These are phyloP conservation scores for Oryza rufipogon DNA, from an alignment of 176 grass and related monocot genomes.

Conservation along the genomic window DNA sequence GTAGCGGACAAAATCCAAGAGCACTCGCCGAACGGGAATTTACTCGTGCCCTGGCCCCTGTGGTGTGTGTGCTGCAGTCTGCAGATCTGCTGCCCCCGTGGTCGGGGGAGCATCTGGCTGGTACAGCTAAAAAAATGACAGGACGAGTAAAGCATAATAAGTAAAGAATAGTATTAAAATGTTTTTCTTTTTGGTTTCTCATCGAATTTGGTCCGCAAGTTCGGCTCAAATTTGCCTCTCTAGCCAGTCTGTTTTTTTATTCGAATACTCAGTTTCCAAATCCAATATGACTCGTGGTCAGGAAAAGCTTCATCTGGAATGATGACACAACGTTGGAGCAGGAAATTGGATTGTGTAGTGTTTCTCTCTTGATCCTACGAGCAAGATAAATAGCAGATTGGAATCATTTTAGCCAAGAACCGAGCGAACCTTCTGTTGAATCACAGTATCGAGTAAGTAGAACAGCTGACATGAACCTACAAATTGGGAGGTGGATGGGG, in stretches of 20 bases:
- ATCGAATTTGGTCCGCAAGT: constrained; percentile 34
- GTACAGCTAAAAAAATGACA: constrained; percentile 14
- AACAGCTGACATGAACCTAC: constrained; percentile 13
- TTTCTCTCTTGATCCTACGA: constrained; percentile 58
- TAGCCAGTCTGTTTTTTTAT: constrained; percentile 30
- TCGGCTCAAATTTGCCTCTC: constrained; percentile 35
- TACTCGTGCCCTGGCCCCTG: constrained; percentile 1
- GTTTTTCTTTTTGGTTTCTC: background rate
- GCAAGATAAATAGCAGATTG: background rate
- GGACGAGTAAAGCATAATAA: background rate
- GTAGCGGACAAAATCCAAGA: constrained; percentile 33
- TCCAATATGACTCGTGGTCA: background rate
- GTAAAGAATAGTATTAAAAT: background rate
- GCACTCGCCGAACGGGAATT: constrained; percentile 21
- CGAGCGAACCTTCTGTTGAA: background rate
- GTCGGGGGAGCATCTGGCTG: background rate
- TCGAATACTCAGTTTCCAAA: background rate
- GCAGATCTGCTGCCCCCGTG: background rate
- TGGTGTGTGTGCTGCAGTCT: background rate
- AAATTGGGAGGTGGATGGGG: background rate
- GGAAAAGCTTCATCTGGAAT: constrained; percentile 35
- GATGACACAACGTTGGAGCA: constrained; percentile 30
- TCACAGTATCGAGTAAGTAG: constrained; percentile 18
- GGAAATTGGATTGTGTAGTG: constrained; percentile 36
- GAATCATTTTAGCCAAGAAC: constrained; percentile 17